Conservation (phyloP, 2,329 filamentous ascomycete genomes). For the Knufia fluminis region DNA sequence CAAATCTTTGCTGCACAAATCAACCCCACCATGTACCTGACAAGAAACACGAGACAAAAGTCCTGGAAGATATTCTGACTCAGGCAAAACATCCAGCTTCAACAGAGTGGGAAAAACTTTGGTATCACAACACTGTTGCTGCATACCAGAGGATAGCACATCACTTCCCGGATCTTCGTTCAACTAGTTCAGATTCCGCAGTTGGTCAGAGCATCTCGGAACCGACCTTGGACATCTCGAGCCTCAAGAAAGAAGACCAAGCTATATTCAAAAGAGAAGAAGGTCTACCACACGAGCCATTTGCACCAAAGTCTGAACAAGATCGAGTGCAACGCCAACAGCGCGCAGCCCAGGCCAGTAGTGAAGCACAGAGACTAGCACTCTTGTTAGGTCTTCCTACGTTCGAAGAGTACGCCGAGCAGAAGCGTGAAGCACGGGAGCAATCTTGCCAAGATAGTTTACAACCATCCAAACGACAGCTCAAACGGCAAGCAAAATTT, state of each 20-base stretch:
- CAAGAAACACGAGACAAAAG: background rate
- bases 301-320: background rate
- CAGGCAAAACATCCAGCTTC: background rate
- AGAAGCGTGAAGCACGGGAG: background rate
- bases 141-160: background rate
- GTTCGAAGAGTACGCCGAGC: background rate
- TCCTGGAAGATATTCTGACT: background rate
- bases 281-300: background rate
- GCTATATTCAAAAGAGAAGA: background rate
- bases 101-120: background rate
- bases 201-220: background rate
- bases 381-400: background rate
- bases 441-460: background rate
- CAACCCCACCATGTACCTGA: background rate
- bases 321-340: background rate
- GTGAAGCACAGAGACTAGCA: background rate
- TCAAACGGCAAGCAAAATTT: background rate
- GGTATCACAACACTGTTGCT: background rate
- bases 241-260: background rate
- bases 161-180: background rate
- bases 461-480: background rate
- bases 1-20: background rate
- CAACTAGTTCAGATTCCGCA: background rate
- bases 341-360: background rate
- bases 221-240: conserved; percentile 3